Evolutionary conservation across 495 filamentous ascomycete genomes (phyloP).

Genomic region (Penicillium coprophilum): DNA sequence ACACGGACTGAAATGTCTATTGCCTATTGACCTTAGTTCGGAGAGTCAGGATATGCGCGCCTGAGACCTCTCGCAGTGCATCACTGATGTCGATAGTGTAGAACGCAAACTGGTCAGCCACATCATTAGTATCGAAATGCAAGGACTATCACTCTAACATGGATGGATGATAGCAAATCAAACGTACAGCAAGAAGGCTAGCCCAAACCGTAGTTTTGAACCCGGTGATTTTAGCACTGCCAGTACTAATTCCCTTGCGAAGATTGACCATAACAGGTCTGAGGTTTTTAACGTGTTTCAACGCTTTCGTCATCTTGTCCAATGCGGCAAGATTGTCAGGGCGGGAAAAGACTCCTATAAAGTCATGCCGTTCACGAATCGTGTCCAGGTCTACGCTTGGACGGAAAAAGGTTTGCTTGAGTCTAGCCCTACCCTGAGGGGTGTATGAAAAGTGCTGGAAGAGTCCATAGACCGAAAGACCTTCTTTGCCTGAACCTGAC

Average conservation of each 20-base stretch:
- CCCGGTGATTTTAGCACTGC: slow-evolving; percentile 53
- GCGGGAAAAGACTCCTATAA: slow-evolving; percentile 65
- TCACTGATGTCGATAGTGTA: slow-evolving; percentile 69
- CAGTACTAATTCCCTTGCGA: slow-evolving; percentile 69
- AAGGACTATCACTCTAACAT: neutral
- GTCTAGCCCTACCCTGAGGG: slow-evolving; percentile 71
- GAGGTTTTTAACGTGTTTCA: slow-evolving; percentile 80
- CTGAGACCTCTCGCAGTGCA: slow-evolving; percentile 58
- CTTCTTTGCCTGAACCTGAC: slow-evolving; percentile 75
- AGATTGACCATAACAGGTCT: slow-evolving; percentile 67
- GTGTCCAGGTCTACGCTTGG: slow-evolving; percentile 67
- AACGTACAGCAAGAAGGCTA: slow-evolving; percentile 54
- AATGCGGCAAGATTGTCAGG: slow-evolving; percentile 64
- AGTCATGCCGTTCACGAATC: slow-evolving; percentile 73
- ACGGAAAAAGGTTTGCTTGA: slow-evolving; percentile 82
- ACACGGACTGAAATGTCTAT: slow-evolving; percentile 1
- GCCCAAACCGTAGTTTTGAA: slow-evolving; percentile 72
- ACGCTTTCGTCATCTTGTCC: slow-evolving; percentile 56
- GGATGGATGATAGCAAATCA: neutral
- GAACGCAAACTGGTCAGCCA: slow-evolving; percentile 59
- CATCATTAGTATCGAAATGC: slow-evolving; percentile 17
- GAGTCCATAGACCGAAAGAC: slow-evolving; percentile 83
- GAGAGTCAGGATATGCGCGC: slow-evolving; percentile 56
- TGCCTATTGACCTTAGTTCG: slow-evolving; percentile 51
- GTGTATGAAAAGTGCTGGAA: slow-evolving; percentile 77